Conservation (phyloP, 768 basidiomycete species). For the Krasilnikovozyma curviuscula region DNA sequence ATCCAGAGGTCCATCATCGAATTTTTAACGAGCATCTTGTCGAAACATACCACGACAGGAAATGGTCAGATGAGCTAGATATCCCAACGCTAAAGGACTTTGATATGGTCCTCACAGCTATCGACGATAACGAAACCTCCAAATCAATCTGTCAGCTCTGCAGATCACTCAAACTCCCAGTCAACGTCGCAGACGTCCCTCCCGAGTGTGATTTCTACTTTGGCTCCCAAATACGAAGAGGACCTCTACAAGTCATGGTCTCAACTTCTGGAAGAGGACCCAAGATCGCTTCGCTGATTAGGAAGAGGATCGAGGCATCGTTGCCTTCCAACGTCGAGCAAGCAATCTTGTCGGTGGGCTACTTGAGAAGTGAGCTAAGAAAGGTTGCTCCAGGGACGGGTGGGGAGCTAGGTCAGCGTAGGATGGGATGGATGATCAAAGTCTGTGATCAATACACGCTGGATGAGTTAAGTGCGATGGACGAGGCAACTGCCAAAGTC, state of each 20-base stretch:
- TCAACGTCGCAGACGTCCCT: slow-evolving; percentile 94
- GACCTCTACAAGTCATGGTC: slow-evolving; percentile 85
- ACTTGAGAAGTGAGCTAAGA: slow-evolving; percentile 50
- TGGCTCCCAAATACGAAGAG: slow-evolving; percentile 74
- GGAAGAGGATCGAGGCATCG: slow-evolving; percentile 43
- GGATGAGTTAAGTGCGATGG: slow-evolving; percentile 53
- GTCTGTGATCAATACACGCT: slow-evolving; percentile 72
- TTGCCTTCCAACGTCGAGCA: slow-evolving; percentile 53
- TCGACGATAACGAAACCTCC: slow-evolving; percentile 59
- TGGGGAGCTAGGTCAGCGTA: slow-evolving; percentile 48
- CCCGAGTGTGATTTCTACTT: slow-evolving; percentile 90
- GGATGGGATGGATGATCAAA: slow-evolving; percentile 84
- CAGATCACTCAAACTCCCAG: slow-evolving; percentile 50
- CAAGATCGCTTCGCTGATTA: slow-evolving; percentile 67
- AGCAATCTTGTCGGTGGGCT: slow-evolving; percentile 62
- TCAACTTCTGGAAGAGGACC: slow-evolving; percentile 89
- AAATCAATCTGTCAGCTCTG: slow-evolving; percentile 52
- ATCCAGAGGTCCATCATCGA: slow-evolving; percentile 29
- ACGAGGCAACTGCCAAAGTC: slow-evolving; percentile 42
- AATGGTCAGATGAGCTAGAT: not conserved
- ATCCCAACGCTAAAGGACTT: slow-evolving; percentile 24
- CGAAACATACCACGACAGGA: slow-evolving; percentile 1
- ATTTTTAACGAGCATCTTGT: slow-evolving; percentile 18
- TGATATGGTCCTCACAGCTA: slow-evolving; percentile 83
- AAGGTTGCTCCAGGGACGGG: slow-evolving; percentile 66